A percentile compares a stretch with the other conserved stretches of the same genome.
Conservation (phyloP, 225 moss, liverwort and hornwort genomes). For the Ulota crispa region DNA sequence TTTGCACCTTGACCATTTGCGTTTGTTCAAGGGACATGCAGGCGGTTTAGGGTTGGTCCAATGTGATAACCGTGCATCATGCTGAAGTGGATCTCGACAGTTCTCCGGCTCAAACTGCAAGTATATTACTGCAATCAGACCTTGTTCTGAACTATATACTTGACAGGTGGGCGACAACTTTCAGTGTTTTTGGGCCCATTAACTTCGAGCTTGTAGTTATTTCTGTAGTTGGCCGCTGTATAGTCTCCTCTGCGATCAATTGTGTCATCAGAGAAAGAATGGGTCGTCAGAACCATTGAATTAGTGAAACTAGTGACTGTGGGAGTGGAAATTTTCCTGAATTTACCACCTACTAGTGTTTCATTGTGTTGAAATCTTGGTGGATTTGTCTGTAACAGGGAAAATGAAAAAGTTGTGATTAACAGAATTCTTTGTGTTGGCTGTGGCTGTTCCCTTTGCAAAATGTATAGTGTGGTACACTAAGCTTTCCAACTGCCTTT, state of each 20-base stretch:
- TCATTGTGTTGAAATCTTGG: not conserved
- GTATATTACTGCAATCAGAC: not conserved
- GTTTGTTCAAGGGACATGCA: too few relatives aligned
- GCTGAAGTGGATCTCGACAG: not conserved
- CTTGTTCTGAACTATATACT: not conserved
- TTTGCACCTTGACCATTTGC: too few relatives aligned
- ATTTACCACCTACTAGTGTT: not conserved
- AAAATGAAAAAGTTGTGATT: not conserved
- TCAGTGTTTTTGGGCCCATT: too few relatives aligned
- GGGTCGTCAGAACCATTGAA: constrained; percentile 10
- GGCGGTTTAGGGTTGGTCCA: too few relatives aligned
- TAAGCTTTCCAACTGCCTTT: too few relatives aligned
- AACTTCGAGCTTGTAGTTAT: not conserved
- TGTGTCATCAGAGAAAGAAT: not conserved
- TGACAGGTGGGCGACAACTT: not conserved
- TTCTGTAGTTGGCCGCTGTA: constrained; percentile 19
- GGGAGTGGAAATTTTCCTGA: constrained; percentile 24
- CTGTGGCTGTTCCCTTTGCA: not conserved
- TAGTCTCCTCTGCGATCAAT: constrained; percentile 7
- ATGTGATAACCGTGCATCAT: not conserved
- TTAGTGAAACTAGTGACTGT: not conserved
- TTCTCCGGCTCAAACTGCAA: constrained; percentile 6
- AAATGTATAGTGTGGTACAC: too few relatives aligned
- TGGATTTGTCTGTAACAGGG: not conserved
- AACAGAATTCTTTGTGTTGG: not conserved